Conservation (phyloP, 371 early-diverging fungal species). For the Apophysomyces trapeziformis region DNA sequence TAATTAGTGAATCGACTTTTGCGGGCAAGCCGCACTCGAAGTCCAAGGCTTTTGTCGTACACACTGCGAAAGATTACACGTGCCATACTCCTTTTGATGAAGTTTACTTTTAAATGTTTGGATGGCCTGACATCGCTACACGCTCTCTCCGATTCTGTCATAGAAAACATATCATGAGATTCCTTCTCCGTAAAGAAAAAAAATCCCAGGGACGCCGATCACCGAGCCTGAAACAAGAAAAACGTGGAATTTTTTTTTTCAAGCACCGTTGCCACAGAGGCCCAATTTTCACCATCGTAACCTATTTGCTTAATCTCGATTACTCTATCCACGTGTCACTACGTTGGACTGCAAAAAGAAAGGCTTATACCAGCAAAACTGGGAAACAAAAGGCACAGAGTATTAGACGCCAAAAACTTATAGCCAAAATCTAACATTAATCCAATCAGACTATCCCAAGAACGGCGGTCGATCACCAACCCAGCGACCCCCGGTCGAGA, state of each 20-base stretch:
- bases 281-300: neutral
- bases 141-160: neutral
- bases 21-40: conserved; percentile 1
- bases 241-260: conserved; percentile 4
- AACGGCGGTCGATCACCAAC: neutral
- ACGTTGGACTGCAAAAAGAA: neutral
- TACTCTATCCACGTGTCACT: neutral
- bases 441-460: neutral
- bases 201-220: conserved; percentile 8
- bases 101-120: conserved; percentile 8
- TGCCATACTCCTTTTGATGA: conserved; percentile 9
- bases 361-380: no score
- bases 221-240: conserved; percentile 10
- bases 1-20: conserved; percentile 12
- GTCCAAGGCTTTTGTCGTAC: conserved; percentile 1
- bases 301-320: neutral
- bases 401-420: neutral
- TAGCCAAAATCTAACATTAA: neutral
- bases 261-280: neutral
- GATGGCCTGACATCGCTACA: conserved; percentile 6
- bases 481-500: conserved; percentile 5
- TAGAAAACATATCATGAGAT: neutral
- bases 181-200: neutral
- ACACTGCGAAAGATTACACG: neutral
- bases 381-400: neutral